Percentiles rank a stretch among this genome's conserved stretches.
Conservation (phyloP, 169 alveolate genomes). For the Prorocentrum cordatum region DNA sequence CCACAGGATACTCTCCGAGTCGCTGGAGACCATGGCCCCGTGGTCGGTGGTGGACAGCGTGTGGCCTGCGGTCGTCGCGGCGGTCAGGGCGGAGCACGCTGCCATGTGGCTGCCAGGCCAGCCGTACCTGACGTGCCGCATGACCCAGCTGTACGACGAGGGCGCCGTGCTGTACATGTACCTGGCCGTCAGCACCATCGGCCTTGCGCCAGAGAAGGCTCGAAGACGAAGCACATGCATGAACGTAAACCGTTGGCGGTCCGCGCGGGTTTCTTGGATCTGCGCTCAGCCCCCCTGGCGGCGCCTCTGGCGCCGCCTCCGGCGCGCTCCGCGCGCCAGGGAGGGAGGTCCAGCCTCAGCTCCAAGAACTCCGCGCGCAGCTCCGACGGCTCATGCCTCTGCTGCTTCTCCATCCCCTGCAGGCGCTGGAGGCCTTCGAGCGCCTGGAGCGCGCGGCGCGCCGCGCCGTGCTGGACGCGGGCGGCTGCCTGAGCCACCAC, state of each 20-base stretch:
- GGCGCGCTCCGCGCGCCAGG: too few relatives aligned
- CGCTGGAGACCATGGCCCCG: conserved; percentile 47
- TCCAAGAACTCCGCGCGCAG: too few relatives aligned
- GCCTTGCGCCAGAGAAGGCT: conserved; percentile 23
- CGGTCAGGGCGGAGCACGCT: neutral
- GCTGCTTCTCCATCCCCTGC: too few relatives aligned
- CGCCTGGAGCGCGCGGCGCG: conserved; percentile 28
- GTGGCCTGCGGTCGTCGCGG: conserved; percentile 7
- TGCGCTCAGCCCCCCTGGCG: too few relatives aligned
- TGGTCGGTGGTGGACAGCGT: conserved; percentile 10
- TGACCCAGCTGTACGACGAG: conserved; percentile 55
- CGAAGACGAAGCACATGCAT: too few relatives aligned
- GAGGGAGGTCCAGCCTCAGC: too few relatives aligned
- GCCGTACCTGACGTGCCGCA: conserved; percentile 46
- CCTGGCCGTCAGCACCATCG: conserved; percentile 27
- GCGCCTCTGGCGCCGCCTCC: too few relatives aligned
- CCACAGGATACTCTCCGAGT: conserved; percentile 25
- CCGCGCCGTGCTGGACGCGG: conserved; percentile 7
- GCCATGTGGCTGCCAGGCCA: conserved; percentile 20
- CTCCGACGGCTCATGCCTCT: too few relatives aligned
- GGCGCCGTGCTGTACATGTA: neutral
- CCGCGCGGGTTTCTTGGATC: too few relatives aligned
- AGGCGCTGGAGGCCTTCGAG: conserved; percentile 45
- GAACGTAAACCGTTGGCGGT: too few relatives aligned
- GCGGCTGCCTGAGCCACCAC: conserved; percentile 65